Evolutionary conservation across 169 alveolate species (phyloP).

Genomic region (Cryptosporidium baileyi): DNA sequence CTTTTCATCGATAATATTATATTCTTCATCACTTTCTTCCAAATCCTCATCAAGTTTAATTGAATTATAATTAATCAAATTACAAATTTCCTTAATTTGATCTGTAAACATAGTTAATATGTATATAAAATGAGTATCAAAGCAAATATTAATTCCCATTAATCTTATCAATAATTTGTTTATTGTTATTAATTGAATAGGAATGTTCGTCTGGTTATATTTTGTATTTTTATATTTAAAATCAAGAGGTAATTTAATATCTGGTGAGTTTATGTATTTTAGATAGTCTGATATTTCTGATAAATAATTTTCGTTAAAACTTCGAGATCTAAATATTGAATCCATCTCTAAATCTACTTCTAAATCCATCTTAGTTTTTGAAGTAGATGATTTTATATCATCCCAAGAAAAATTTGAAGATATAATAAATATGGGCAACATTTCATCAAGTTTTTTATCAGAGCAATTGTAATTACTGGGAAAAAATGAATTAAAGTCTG

Average conservation of each 20-base stretch:
- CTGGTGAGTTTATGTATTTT: neutral
- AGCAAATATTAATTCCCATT: slow-evolving; percentile 57
- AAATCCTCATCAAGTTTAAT: neutral
- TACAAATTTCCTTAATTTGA: slow-evolving; percentile 35
- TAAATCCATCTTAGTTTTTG: too few species aligned
- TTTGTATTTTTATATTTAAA: neutral
- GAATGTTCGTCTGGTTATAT: neutral
- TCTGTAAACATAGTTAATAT: slow-evolving; percentile 32
- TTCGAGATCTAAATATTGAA: too few species aligned
- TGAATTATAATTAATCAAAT: too few species aligned
- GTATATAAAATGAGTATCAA: slow-evolving; percentile 60
- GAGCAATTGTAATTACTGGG: neutral
- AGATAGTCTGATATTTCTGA: slow-evolving; percentile 20
- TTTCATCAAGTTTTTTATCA: neutral
- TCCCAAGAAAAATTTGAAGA: slow-evolving; percentile 39
- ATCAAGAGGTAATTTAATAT: neutral
- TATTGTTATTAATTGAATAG: neutral
- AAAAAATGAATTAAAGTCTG: slow-evolving; percentile 16
- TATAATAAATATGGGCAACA: slow-evolving; percentile 30
- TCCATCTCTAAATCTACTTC: too few species aligned
- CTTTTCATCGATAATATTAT: neutral
- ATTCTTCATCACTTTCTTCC: neutral
- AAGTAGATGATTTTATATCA: neutral
- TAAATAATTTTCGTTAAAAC: slow-evolving; percentile 13
- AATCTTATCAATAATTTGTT: slow-evolving; percentile 7